A percentile compares a stretch with the other conserved stretches of the same genome.
Evolutionary conservation across 208 protist species (phyloP).

Genomic region (Trichomonas tenax): DNA sequence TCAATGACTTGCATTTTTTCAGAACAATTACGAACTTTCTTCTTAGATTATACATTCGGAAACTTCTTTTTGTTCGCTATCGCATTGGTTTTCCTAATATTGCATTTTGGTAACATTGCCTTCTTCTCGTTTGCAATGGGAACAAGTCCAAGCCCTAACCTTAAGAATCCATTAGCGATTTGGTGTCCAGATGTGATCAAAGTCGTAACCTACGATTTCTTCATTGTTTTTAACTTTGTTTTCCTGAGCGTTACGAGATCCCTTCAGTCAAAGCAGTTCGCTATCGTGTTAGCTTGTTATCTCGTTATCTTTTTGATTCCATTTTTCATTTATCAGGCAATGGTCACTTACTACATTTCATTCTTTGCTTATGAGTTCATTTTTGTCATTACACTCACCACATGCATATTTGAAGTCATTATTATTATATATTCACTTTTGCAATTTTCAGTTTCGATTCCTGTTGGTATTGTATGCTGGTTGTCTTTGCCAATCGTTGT

Average conservation of each 20-base stretch:
- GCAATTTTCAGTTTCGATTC: background rate
- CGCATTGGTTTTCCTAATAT: background rate
- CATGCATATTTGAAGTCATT: too few relatives aligned
- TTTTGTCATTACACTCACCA: background rate
- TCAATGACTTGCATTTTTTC: background rate
- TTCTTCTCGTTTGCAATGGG: background rate
- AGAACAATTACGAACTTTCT: background rate
- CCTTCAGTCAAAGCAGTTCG: background rate
- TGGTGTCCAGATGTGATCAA: background rate
- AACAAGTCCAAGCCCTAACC: background rate
- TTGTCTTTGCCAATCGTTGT: background rate
- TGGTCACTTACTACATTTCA: background rate
- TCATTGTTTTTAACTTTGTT: background rate
- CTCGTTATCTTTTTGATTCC: too few relatives aligned
- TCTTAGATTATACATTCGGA: background rate
- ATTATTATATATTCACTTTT: background rate
- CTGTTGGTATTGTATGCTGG: background rate
- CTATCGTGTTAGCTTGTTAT: background rate
- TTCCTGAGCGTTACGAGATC: background rate
- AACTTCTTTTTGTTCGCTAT: background rate
- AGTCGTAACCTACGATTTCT: background rate
- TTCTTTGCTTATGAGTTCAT: background rate
- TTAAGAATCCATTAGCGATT: background rate
- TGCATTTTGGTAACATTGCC: background rate
- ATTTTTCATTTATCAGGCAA: background rate